Base-by-base conservation (phyloP, 2,329 filamentous ascomycete species). In the Neonectria faginata region DNA sequence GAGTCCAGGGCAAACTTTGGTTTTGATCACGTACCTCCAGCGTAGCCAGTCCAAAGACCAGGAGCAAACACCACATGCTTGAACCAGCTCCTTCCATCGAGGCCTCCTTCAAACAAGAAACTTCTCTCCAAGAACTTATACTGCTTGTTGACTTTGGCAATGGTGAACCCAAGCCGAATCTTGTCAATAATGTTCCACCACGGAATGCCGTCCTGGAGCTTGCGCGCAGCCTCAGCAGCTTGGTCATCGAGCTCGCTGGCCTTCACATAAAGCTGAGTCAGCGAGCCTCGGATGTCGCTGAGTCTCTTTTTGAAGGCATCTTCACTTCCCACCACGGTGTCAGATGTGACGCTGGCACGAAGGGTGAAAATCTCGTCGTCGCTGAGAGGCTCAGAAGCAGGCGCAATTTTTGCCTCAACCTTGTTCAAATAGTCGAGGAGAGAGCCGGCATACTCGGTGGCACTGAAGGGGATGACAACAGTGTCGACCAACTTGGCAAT, bases 41-140 rank as follows among this genome's bases (percentile, higher is more conserved):
- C 84, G 78, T 97, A 97, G 0, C 94, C 94, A 0, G 93, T 97
- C 93, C 94, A 97, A 52, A 95, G 78, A 0, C 94, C 94, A 0
- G 94, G 94, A 1, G 94, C 94, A 79, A 97, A 97, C 1, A 97
- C 91, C 2, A 97, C 91, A 74, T 97, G 95, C 82, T 97, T 97
- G 82, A 95, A 98, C 94, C 94, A 97, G 25, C 83, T 82, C 64
- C 95, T 84, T 1, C 89, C 88, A 76, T 97, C 94, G 20, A 98
- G 80, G 0, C 95, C 95, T 3, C 86, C 83, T 5, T 88, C 80
- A 73, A 93, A 91, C 67, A 97, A 73, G 78, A 97, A 97, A 55
- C 89, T 84, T 16, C 94, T 85, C 78, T 98, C 95, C 0, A 98
- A 81, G 9, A 84, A 83, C 84, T 97, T 97, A 83, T 97, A 97